Evolutionary conservation across 495 filamentous ascomycete species (phyloP).

Genomic region (Pyronema omphalodes): DNA sequence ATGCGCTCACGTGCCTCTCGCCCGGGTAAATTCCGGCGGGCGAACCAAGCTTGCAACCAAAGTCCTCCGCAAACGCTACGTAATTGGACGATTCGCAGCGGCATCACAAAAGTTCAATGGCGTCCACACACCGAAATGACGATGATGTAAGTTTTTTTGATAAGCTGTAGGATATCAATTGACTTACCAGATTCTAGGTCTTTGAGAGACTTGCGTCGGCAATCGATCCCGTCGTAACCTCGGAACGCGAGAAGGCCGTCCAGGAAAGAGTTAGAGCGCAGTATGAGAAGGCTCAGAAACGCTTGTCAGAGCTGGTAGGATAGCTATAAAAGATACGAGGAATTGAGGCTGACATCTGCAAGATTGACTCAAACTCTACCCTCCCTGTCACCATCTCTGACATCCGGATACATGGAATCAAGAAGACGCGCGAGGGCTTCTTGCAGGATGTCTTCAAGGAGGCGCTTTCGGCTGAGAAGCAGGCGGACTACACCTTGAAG

Average conservation of each 20-base stretch:
- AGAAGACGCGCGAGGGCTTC: constrained; percentile 59
- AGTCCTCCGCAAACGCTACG: too few species aligned
- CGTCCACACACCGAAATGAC: too few species aligned
- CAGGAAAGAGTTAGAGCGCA: constrained; percentile 44
- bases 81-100: too few species aligned
- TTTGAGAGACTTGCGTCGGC: constrained; percentile 46
- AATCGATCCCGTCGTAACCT: constrained; percentile 40
- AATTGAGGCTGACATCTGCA: neutral
- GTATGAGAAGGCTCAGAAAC: constrained; percentile 45
- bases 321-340: neutral
- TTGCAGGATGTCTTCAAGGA: constrained; percentile 63
- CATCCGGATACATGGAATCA: constrained; percentile 59
- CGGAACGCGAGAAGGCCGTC: constrained; percentile 43
- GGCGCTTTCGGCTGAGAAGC: constrained; percentile 47
- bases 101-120: too few species aligned
- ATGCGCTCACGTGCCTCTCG: constrained; percentile 2
- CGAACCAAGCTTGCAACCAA: too few species aligned
- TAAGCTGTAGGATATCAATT: neutral
- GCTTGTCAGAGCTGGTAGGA: constrained; percentile 38
- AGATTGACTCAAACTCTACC: constrained; percentile 66
- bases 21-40: too few species aligned
- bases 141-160: neutral
- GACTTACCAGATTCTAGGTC: constrained; percentile 29
- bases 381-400: constrained; percentile 63
- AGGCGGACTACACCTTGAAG: constrained; percentile 50